These are phyloP conservation scores for Ogataea zsoltii DNA, from an alignment of 805 yeast genomes.

Conservation along the genomic window DNA sequence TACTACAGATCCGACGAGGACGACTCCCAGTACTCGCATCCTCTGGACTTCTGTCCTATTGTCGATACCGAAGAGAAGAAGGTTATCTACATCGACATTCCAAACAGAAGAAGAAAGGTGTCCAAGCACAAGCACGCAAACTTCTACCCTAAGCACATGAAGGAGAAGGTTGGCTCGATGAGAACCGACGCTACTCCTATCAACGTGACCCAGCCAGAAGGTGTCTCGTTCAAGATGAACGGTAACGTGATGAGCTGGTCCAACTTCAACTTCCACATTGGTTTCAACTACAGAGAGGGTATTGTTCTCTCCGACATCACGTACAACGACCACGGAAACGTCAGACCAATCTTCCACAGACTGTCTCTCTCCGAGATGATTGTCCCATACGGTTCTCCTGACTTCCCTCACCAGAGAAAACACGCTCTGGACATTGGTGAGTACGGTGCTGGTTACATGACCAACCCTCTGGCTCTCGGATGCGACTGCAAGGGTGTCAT, in stretches of 20 bases:
- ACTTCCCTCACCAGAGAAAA: constrained; percentile 79
- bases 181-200: constrained; percentile 67
- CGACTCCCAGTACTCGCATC: constrained; percentile 68
- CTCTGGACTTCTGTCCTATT: constrained; percentile 81
- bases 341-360: constrained; percentile 75
- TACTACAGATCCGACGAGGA: constrained; percentile 76
- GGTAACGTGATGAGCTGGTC: constrained; percentile 76
- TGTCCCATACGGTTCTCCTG: constrained; percentile 82
- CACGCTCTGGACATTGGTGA: constrained; percentile 88
- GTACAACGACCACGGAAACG: constrained; percentile 74
- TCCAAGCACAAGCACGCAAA: constrained; percentile 68
- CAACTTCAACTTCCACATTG: constrained; percentile 75
- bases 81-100: constrained; percentile 75
- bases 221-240: constrained; percentile 72
- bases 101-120: constrained; percentile 70
- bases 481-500: constrained; percentile 88
- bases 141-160: constrained; percentile 66
- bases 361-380: constrained; percentile 79
- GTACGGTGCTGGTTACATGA: constrained; percentile 85
- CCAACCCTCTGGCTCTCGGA: constrained; percentile 75
- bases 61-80: constrained; percentile 70
- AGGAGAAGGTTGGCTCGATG: constrained; percentile 61
- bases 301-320: constrained; percentile 72
- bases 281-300: constrained; percentile 86
- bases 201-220: constrained; percentile 76